Percentiles rank a stretch among this genome's conserved stretches.
These are phyloP conservation scores for Williopsis jadinii DNA, from an alignment of 1,139 yeast genomes.

Conservation along the genomic window DNA sequence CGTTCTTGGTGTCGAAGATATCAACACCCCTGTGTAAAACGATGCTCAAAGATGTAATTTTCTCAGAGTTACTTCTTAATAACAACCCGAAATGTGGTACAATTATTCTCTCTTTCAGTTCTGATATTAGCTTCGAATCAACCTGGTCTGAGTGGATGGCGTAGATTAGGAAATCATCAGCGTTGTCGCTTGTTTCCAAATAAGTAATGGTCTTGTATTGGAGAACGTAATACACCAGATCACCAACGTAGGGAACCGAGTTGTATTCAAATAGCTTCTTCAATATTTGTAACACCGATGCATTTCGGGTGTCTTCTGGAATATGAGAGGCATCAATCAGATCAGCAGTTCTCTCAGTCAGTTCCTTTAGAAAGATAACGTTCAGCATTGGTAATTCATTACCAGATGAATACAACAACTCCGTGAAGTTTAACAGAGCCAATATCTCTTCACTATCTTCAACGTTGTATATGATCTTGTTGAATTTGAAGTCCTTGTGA, in stretches of 20 bases:
- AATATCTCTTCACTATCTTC: conserved; percentile 20
- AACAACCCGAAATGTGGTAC: neutral
- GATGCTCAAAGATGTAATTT: neutral
- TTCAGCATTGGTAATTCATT: conserved; percentile 20
- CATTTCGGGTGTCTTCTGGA: conserved; percentile 25
- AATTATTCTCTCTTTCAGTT: neutral
- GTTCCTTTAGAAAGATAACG: conserved; percentile 50
- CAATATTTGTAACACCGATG: conserved; percentile 20
- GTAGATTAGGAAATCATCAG: conserved; percentile 15
- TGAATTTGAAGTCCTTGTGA: conserved; percentile 15
- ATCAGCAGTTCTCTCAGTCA: conserved; percentile 64
- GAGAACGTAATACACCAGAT: conserved; percentile 15
- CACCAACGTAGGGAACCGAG: conserved; percentile 20
- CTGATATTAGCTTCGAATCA: conserved; percentile 3
- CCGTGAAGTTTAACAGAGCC: conserved; percentile 27
- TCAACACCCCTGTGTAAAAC: neutral
- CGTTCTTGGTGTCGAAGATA: neutral
- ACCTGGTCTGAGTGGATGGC: conserved; percentile 7
- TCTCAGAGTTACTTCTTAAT: neutral
- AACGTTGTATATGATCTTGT: conserved; percentile 24
- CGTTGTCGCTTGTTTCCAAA: conserved; percentile 12
- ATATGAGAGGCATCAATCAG: conserved; percentile 54
- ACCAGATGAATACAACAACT: conserved; percentile 22
- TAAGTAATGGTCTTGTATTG: conserved; percentile 17
- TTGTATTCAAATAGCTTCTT: conserved; percentile 20